phyloP scores from a whole-genome alignment of 2,329 filamentous ascomycete species.

The Chaetomiaceae sp. region DNA sequence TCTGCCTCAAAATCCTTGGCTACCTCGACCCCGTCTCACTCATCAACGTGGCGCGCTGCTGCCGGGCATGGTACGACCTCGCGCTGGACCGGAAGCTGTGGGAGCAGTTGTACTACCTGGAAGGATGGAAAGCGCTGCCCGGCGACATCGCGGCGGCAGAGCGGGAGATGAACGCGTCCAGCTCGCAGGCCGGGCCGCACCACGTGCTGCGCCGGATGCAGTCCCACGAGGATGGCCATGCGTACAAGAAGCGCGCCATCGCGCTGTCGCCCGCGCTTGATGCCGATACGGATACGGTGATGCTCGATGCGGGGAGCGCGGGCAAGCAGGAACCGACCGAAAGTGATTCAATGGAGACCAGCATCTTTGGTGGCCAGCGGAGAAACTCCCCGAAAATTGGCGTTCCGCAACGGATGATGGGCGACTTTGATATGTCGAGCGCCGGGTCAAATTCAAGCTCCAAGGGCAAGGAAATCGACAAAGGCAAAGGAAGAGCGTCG shows the following conservation, averaged over 20 bases:
- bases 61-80: constrained; percentile 72
- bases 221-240: constrained; percentile 42
- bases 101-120: constrained; percentile 73
- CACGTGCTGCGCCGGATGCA: constrained; percentile 38
- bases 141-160: constrained; percentile 63
- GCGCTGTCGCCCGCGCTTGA: constrained; percentile 33
- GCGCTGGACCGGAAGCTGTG: constrained; percentile 81
- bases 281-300: constrained; percentile 41
- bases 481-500: constrained; percentile 30
- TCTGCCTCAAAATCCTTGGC: constrained; percentile 82
- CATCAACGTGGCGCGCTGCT: constrained; percentile 71
- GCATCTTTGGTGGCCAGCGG: constrained; percentile 28
- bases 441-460: constrained; percentile 28
- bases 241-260: constrained; percentile 50
- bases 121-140: constrained; percentile 75
- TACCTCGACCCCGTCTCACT: constrained; percentile 79
- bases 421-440: constrained; percentile 32
- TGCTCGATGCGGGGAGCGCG: constrained; percentile 31
- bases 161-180: constrained; percentile 45
- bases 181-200: constrained; percentile 23
- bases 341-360: constrained; percentile 21
- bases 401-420: constrained; percentile 24
- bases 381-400: constrained; percentile 7
- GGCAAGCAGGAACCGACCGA: constrained; percentile 24
- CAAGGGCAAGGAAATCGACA: constrained; percentile 26